phyloP scores from a whole-genome alignment of 2,329 filamentous ascomycete species.

The Sporothrix pallida region DNA sequence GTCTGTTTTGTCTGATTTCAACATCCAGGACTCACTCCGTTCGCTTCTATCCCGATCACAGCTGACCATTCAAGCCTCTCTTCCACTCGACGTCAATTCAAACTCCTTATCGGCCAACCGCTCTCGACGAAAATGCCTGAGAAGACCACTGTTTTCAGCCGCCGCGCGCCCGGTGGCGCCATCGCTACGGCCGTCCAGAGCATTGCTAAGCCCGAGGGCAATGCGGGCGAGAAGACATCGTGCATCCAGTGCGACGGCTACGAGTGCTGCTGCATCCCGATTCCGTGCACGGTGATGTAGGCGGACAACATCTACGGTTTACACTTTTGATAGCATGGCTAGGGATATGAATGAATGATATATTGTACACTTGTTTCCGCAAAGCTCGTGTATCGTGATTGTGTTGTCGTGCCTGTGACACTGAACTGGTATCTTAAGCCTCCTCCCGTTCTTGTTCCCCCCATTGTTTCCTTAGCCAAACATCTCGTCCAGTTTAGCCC shows the following conservation, averaged over 20 bases:
- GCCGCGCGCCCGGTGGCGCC: constrained; percentile 29
- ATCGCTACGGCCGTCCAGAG: constrained; percentile 56
- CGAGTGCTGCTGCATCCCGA: constrained; percentile 61
- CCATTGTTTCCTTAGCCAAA: constrained; percentile 48
- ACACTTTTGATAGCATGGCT: background rate
- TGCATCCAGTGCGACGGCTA: constrained; percentile 59
- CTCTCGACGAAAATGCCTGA: background rate
- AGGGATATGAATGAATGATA: background rate
- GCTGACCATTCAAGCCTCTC: background rate
- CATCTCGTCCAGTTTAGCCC: constrained; percentile 51
- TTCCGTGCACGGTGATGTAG: constrained; percentile 41
- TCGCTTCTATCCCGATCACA: too few species aligned
- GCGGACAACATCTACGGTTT: background rate
- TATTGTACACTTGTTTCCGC: background rate
- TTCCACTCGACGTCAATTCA: background rate
- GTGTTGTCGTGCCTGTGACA: constrained; percentile 14
- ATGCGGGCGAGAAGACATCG: constrained; percentile 51
- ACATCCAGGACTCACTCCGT: too few species aligned
- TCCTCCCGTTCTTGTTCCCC: background rate
- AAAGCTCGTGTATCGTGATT: background rate
- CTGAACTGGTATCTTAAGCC: constrained; percentile 9
- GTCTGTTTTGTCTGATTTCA: too few species aligned
- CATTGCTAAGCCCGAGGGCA: constrained; percentile 57
- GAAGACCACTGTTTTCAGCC: constrained; percentile 24
- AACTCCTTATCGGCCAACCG: background rate